Base-by-base conservation (phyloP, 257 asterid species). In the Coffea canephora region DNA sequence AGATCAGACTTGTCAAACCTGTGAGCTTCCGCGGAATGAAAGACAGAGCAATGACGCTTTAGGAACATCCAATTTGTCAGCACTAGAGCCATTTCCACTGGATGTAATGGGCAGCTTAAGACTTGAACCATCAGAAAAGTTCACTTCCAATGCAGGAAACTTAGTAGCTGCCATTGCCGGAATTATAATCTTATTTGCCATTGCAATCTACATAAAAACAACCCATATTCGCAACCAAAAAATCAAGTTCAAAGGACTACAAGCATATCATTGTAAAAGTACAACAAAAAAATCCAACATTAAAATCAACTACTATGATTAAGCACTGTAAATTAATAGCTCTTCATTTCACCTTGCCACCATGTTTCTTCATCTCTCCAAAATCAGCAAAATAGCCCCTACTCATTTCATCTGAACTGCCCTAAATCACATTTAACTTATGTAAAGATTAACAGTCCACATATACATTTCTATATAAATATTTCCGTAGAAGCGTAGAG, bases 321-420 rank as follows among this genome's bases (percentile, higher is more conserved):
- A 12, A 78, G 43, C 59, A 65, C 59, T 34, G 34, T 75, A 49
- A 72, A 77, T 36, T 52, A 71, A 43, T 39, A 49, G 62, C 13
- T 64, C 45, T n/a, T 81, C 21, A 74, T 31, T 77, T 65, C 78
- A 92, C 99, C 99, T 96, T 96, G 84, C 99, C 99, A 66, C 91
- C 94, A 65, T 96, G 96, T 84, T 88, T 80, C 86, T 88, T 83
- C 95, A 92, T 73, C 72, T 94, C 99, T 5, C 85, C 70, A 75
- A 94, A 85, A 83, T 96, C 99, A 72, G 93, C 95, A 81, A 92
- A 81, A 92, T 89, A 92, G 81, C 97, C 93, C 82, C 98, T 81
- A 70, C 76, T 89, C 87, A 96, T 85, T 93, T 96, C 99, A 89
- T 96, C 98, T 82, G 86, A 83, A 96, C 98, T 96, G 99, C 87